Evolutionary conservation across 2,329 filamentous ascomycete species (phyloP).

Genomic region (Phyllosticta citribraziliensis): DNA sequence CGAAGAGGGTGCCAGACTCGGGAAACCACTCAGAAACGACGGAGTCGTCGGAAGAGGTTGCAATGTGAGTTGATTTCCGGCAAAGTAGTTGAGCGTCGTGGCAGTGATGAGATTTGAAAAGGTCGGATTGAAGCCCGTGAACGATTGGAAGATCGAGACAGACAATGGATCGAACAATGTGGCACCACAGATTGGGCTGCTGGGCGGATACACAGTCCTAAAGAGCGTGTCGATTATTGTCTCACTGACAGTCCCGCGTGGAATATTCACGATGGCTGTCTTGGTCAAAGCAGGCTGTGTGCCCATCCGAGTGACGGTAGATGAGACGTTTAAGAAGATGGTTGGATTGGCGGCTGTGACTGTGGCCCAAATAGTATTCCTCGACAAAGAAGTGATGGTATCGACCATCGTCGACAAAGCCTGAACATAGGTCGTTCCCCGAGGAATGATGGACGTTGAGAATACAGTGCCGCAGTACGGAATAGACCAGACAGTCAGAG

Average conservation of each 20-base stretch:
- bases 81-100: neutral
- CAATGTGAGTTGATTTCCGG: conserved; percentile 1
- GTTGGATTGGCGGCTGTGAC: conserved; percentile 1
- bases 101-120: neutral
- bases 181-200: neutral
- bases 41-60: neutral
- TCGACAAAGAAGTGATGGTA: neutral
- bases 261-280: neutral
- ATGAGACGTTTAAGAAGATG: neutral
- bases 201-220: conserved; percentile 5
- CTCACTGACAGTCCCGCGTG: neutral
- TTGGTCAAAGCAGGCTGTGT: neutral
- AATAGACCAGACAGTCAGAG: neutral
- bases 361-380: neutral
- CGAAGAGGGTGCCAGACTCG: neutral
- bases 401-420: conserved; percentile 1
- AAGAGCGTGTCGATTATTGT: neutral
- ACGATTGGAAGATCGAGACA: neutral
- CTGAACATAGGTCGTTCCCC: neutral
- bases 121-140: neutral
- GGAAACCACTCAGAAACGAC: neutral
- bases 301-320: neutral
- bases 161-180: neutral
- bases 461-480: conserved; percentile 1
- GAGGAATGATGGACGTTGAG: conserved; percentile 3